A percentile compares a stretch with the other conserved stretches of the same genome.
phyloP scores from a whole-genome alignment of 2,329 filamentous ascomycete species.

The Cladobotryum mycophilum region DNA sequence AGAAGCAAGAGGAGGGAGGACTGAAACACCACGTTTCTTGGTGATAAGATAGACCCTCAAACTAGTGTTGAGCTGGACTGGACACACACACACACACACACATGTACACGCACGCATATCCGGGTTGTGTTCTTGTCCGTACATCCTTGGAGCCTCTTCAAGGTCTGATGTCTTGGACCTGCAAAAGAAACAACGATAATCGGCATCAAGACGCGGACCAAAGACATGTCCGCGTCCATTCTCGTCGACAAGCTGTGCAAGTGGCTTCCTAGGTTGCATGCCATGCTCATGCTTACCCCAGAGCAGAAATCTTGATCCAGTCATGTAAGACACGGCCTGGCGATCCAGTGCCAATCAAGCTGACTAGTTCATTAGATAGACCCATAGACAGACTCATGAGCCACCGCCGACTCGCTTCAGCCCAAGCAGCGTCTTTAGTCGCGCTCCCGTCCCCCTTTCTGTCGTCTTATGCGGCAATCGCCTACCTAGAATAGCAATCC shows the following conservation, averaged over 20 bases:
- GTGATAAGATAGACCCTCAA: neutral
- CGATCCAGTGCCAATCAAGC: neutral
- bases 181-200: neutral
- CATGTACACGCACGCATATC: neutral
- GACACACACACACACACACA: too few relatives aligned
- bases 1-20: constrained; percentile 4
- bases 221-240: neutral
- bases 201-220: neutral
- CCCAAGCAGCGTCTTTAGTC: constrained; percentile 2
- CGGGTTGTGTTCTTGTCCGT: too few relatives aligned
- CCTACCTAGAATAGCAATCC: neutral
- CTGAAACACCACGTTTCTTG: constrained; percentile 8
- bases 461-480: neutral
- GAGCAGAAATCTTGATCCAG: neutral
- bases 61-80: too few relatives aligned
- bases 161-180: neutral
- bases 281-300: neutral
- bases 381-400: constrained; percentile 2
- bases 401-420: constrained; percentile 5
- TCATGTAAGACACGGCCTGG: constrained; percentile 2
- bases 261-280: neutral
- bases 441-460: constrained; percentile 3
- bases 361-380: constrained; percentile 1
- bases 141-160: too few relatives aligned
- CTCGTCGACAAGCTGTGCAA: neutral